These are phyloP conservation scores for Fusarium siculi DNA, from an alignment of 2,329 filamentous ascomycete species.

Conservation along the genomic window DNA sequence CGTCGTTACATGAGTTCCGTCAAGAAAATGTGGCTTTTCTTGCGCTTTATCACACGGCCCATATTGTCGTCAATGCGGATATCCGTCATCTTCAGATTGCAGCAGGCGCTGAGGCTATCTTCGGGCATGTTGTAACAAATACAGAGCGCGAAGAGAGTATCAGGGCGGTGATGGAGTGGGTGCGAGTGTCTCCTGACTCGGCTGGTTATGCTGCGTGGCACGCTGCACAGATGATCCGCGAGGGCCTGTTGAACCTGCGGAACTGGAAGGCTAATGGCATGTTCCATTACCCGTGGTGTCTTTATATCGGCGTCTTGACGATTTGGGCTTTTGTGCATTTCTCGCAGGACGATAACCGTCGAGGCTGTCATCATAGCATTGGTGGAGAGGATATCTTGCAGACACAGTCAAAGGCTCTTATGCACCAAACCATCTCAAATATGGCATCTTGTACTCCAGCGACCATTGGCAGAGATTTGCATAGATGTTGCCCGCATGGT, in stretches of 20 bases:
- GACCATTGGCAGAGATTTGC: not conserved
- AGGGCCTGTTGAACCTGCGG: not conserved
- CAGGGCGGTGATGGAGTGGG: not conserved
- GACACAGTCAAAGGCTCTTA: not conserved
- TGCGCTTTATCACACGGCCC: not conserved
- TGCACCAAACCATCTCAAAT: not conserved
- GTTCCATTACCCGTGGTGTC: not conserved
- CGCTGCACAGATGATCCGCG: not conserved
- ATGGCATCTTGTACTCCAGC: not conserved
- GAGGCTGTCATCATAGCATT: not conserved
- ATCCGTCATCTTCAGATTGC: not conserved
- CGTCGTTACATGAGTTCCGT: not conserved
- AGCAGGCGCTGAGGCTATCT: not conserved
- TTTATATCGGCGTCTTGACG: not conserved
- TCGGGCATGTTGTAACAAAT: fast-evolving
- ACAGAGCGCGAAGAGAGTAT: not conserved
- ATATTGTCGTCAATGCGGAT: not conserved
- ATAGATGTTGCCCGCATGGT: not conserved
- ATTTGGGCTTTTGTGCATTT: not conserved
- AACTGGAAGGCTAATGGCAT: not conserved
- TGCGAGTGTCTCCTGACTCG: fast-evolving
- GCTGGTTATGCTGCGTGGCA: not conserved
- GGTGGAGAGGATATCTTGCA: not conserved
- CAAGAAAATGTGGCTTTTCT: not conserved
- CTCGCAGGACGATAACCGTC: fast-evolving